Conservation (phyloP, 1,284 basidiomycete species). For the Cutaneotrichosporon daszewskae region DNA sequence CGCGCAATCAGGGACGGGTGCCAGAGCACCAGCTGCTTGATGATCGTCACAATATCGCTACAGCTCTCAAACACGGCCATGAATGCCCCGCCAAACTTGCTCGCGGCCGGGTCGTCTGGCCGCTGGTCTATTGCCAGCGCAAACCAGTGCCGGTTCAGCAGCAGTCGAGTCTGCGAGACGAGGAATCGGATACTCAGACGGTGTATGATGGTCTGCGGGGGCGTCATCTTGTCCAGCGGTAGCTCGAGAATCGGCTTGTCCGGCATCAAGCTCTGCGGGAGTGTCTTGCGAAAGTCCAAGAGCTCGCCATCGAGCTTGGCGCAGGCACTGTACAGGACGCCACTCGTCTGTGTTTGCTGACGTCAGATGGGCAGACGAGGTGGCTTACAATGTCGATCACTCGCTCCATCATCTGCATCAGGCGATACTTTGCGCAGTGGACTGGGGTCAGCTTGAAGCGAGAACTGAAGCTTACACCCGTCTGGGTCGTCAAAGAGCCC, state of each 20-base stretch:
- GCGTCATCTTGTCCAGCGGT: constrained; percentile 32
- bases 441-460: constrained; percentile 17
- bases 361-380: background rate
- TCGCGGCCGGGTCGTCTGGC: constrained; percentile 29
- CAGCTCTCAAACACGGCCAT: constrained; percentile 41
- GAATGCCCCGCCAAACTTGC: constrained; percentile 35
- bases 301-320: constrained; percentile 39
- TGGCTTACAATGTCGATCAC: constrained; percentile 40
- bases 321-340: constrained; percentile 31
- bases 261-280: constrained; percentile 37
- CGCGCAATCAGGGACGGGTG: constrained; percentile 42
- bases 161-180: constrained; percentile 39
- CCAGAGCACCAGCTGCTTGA: constrained; percentile 43
- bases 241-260: constrained; percentile 32
- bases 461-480: constrained; percentile 25
- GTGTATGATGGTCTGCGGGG: constrained; percentile 44
- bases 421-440: constrained; percentile 36
- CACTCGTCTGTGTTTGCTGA: constrained; percentile 40
- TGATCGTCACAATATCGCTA: constrained; percentile 43
- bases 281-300: constrained; percentile 32
- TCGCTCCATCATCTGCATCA: constrained; percentile 41
- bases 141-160: constrained; percentile 43
- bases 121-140: constrained; percentile 37
- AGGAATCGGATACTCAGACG: constrained; percentile 42
- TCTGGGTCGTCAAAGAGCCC: constrained; percentile 28